Percentiles rank a stretch among this genome's conserved stretches.
Conservation (phyloP, 75 land plant species). For the Adiantum capillusveneris region DNA sequence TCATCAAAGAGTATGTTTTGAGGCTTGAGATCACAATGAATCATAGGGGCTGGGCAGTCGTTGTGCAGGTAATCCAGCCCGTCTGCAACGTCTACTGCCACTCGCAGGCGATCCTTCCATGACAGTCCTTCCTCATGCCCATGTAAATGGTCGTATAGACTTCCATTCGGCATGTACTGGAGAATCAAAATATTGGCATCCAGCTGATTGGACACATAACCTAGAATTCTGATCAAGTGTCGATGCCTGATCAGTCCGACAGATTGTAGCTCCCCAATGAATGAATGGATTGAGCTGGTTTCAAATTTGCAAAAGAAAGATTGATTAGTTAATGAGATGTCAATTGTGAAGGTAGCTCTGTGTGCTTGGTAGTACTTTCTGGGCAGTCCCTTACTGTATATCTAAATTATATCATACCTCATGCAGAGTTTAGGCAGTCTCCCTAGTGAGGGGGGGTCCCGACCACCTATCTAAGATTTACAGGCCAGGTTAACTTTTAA, state of each 20-base stretch:
- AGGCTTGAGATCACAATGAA: slow-evolving; percentile 85
- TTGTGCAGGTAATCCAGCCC: slow-evolving; percentile 80
- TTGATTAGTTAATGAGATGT: too few species aligned
- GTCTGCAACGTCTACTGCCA: slow-evolving; percentile 47
- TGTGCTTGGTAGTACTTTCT: too few species aligned
- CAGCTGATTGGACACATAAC: slow-evolving; percentile 32
- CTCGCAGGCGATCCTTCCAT: slow-evolving; percentile 35
- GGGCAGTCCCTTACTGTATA: too few species aligned
- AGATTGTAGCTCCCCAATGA: slow-evolving; percentile 36
- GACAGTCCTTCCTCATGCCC: slow-evolving; percentile 15
- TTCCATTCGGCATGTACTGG: slow-evolving; percentile 71
- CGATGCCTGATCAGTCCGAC: slow-evolving; percentile 50
- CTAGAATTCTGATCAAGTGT: slow-evolving; percentile 55
- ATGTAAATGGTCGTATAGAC: slow-evolving; percentile 52
- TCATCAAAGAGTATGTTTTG: slow-evolving; percentile 71
- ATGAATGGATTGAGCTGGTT: slow-evolving; percentile 5
- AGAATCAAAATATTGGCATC: slow-evolving; percentile 56
- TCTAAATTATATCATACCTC: too few species aligned
- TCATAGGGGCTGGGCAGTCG: slow-evolving; percentile 43
- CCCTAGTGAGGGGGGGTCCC: too few species aligned
- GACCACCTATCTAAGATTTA: too few species aligned
- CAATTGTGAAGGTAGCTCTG: too few species aligned
- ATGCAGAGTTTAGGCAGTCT: too few species aligned
- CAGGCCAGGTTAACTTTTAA: too few species aligned
- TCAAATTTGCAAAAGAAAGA: too few species aligned